A percentile compares a stretch with the other conserved stretches of the same genome.
Evolutionary conservation across 352 stramenopile genomes (phyloP).

Genomic region (Pythium sp.): DNA sequence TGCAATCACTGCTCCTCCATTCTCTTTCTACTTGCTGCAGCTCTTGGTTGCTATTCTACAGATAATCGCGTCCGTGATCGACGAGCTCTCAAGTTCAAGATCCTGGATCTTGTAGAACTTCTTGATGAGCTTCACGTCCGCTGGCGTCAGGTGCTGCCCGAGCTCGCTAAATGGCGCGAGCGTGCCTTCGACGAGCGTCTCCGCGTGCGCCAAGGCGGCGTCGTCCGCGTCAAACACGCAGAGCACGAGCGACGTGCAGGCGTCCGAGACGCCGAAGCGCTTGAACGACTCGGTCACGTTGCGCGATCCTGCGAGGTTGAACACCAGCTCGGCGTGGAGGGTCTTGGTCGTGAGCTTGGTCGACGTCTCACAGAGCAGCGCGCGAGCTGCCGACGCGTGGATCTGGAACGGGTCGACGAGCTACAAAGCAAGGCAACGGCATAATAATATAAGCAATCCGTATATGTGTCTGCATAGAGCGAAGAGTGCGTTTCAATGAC

Average conservation of each 20-base stretch:
- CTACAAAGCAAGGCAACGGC: slow-evolving; percentile 22
- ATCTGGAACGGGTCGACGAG: slow-evolving; percentile 76
- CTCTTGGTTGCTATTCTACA: slow-evolving; percentile 88
- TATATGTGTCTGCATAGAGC: neutral
- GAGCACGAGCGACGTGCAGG: slow-evolving; percentile 58
- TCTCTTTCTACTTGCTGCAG: slow-evolving; percentile 65
- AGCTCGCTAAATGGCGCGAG: slow-evolving; percentile 42
- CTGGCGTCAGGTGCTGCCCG: slow-evolving; percentile 41
- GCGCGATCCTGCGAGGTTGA: slow-evolving; percentile 80
- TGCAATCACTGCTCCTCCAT: neutral
- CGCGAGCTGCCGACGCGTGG: slow-evolving; percentile 64
- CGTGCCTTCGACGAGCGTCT: slow-evolving; percentile 53
- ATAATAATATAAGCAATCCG: slow-evolving; percentile 1
- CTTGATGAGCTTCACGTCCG: slow-evolving; percentile 56
- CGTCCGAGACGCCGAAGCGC: slow-evolving; percentile 64
- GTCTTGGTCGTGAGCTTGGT: slow-evolving; percentile 66
- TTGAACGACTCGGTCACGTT: slow-evolving; percentile 85
- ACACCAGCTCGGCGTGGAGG: slow-evolving; percentile 81
- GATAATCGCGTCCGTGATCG: slow-evolving; percentile 63
- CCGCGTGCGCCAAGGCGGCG: slow-evolving; percentile 26
- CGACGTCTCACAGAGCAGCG: slow-evolving; percentile 62
- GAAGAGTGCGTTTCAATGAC: neutral
- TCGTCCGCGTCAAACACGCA: slow-evolving; percentile 75
- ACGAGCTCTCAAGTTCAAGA: slow-evolving; percentile 58
- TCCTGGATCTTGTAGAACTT: slow-evolving; percentile 88